Base-by-base conservation (phyloP, 2,329 filamentous ascomycete species). In the Diaporthe eres region DNA sequence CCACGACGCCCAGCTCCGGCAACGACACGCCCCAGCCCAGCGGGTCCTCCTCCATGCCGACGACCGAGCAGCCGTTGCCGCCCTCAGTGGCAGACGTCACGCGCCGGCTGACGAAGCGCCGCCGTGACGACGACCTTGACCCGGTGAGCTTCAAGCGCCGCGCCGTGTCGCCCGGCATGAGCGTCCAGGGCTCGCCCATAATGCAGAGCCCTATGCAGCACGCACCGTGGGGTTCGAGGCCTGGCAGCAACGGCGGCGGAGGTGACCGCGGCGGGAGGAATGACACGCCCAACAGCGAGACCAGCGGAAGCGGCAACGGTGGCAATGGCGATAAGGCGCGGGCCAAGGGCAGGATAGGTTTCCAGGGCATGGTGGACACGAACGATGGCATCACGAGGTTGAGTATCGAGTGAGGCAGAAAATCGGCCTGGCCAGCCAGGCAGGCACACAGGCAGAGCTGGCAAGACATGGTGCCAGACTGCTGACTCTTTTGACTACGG, bases 311-410 rank as follows among this genome's bases (percentile, higher is more conserved):
- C 31, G 76, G 82, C 37, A 78, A 81, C 10, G 89, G 88, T 74
- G 75, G 82, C 51, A 77, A 80, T 9, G 89, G 88, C 74, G 87
- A 90, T 15, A 83, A 87, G 79, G 86, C 88, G 79, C 80, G 86
- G 70, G 86, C 88, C 79, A 90, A 89, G 82, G 93, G 87, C 77
- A 85, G 94, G 47, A 88, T 98, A 19, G 95, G 95, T 12, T 89
- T 97, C 79, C 96, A 98, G 84, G 95, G 96, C 1, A 98, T 98
- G 96, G 94, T 91, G 25, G 96, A 98, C 84, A 96, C 96, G n/a
- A 95, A 95, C 82, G 96, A 98, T 83, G 94, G 95, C 2, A 88
- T 98, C 78, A 98, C 98, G 93, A 95, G 96, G 80, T 97, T 98
- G 94, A 98, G 94, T 84, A 98, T 98, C 81, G 96, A 98, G 83